Evolutionary conservation across 2,329 filamentous ascomycete species (phyloP).

Genomic region (Bertia moriformis): DNA sequence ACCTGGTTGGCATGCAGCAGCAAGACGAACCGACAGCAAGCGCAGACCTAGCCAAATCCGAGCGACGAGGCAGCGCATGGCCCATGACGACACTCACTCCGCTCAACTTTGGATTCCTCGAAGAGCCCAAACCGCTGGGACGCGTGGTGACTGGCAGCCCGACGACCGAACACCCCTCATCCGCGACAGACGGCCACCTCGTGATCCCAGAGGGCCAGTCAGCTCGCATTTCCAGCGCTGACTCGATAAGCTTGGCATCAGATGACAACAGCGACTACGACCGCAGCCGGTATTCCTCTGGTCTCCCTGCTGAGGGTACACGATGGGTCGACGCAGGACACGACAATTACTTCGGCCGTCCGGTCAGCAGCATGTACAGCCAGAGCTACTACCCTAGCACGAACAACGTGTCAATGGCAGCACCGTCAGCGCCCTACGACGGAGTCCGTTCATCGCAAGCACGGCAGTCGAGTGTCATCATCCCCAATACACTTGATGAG

Average conservation of each 20-base stretch:
- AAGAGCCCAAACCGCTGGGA: slow-evolving; percentile 20
- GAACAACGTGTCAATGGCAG: too few relatives aligned
- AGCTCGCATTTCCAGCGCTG: slow-evolving; percentile 24
- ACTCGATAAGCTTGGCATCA: slow-evolving; percentile 19
- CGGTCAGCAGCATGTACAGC: slow-evolving; percentile 23
- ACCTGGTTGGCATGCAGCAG: slow-evolving; percentile 3
- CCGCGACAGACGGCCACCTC: slow-evolving; percentile 12
- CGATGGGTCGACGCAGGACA: slow-evolving; percentile 7
- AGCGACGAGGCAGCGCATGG: slow-evolving; percentile 21
- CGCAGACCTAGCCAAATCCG: slow-evolving; percentile 14
- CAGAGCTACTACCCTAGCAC: slow-evolving; percentile 16
- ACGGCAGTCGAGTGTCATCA: background rate
- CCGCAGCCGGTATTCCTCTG: slow-evolving; percentile 5
- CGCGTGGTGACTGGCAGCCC: slow-evolving; percentile 23
- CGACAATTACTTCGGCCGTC: slow-evolving; percentile 13
- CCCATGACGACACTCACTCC: slow-evolving; percentile 16
- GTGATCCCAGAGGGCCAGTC: slow-evolving; percentile 20
- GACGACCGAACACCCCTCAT: slow-evolving; percentile 18
- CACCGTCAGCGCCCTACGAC: too few relatives aligned
- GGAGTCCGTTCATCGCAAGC: background rate
- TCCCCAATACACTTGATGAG: background rate
- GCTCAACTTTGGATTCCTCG: slow-evolving; percentile 18
- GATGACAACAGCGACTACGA: slow-evolving; percentile 14
- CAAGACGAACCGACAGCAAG: background rate
- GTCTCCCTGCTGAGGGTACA: slow-evolving; percentile 2